Evolutionary conservation across 331 rosid species (phyloP).

Genomic region (Acacia concinna): DNA sequence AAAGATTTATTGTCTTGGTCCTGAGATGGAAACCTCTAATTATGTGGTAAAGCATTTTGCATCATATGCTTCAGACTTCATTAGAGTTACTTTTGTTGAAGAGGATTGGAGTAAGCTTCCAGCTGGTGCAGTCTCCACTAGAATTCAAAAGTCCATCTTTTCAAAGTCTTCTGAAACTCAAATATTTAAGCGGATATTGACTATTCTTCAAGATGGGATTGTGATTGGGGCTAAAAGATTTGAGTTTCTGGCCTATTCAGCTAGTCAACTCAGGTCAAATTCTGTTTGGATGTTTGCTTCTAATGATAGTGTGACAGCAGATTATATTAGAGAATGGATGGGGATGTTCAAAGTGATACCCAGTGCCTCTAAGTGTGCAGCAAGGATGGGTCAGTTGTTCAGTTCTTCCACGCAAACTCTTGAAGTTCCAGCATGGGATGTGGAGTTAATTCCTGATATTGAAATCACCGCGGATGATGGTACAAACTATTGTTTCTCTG

Average conservation of each 20-base stretch:
- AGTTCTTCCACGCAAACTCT: constrained; percentile 84
- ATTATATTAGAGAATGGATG: constrained; percentile 92
- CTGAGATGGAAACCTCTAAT: constrained; percentile 90
- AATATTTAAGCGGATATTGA: constrained; percentile 65
- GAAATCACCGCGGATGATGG: constrained; percentile 69
- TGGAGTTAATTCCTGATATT: constrained; percentile 82
- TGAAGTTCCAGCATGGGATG: constrained; percentile 62
- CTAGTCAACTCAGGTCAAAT: constrained; percentile 92
- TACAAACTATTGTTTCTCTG: constrained; percentile 81
- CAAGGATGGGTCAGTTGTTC: constrained; percentile 97
- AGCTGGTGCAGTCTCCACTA: constrained; percentile 56
- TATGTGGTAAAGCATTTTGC: constrained; percentile 87
- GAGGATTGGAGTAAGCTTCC: constrained; percentile 94
- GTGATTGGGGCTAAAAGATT: constrained; percentile 77
- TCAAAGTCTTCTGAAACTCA: constrained; percentile 64
- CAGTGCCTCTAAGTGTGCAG: constrained; percentile 90
- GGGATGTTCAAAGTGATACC: constrained; percentile 84
- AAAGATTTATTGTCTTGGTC: constrained; percentile 86
- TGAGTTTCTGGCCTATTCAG: constrained; percentile 94
- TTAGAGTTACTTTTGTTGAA: constrained; percentile 92
- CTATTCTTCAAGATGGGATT: constrained; percentile 80
- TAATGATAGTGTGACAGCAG: constrained; percentile 69
- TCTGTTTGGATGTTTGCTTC: constrained; percentile 99
- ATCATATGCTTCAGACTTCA: constrained; percentile 66
- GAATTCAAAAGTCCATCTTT: constrained; percentile 54